phyloP scores from a whole-genome alignment of 139 green algal species.

The Chlamydomonas sphaeroides region DNA sequence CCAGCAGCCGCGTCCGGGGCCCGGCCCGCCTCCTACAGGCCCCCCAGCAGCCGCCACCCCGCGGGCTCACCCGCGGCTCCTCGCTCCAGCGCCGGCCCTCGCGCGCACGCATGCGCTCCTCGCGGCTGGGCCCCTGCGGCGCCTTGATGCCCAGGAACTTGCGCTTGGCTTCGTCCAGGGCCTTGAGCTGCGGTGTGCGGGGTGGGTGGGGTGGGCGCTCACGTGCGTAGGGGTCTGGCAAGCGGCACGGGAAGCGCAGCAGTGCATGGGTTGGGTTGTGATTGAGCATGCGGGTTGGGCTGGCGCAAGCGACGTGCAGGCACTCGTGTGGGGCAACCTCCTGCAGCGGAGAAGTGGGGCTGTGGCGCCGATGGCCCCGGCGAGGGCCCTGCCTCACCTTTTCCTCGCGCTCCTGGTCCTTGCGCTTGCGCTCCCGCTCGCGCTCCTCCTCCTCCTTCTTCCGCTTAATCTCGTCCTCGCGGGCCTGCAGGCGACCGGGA shows the following conservation, averaged over 20 bases:
- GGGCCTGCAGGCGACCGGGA: conserved; percentile 6
- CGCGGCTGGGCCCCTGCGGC: background rate
- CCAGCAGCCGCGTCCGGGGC: too few relatives aligned
- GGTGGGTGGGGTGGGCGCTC: too few relatives aligned
- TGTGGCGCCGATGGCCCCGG: too few relatives aligned
- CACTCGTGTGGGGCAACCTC: too few relatives aligned
- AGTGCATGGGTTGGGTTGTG: too few relatives aligned
- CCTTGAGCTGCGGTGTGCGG: conserved; percentile 16
- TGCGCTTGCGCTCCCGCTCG: conserved; percentile 13
- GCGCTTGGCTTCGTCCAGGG: conserved; percentile 16
- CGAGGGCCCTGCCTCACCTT: background rate
- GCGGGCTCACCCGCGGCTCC: background rate
- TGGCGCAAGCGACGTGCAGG: too few relatives aligned
- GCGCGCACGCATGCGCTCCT: conserved; percentile 47
- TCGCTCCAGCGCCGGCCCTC: background rate
- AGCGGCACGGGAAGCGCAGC: too few relatives aligned
- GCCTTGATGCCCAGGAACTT: conserved; percentile 19
- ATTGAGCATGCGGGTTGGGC: too few relatives aligned
- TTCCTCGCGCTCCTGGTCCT: conserved; percentile 35
- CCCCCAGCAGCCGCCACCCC: too few relatives aligned
- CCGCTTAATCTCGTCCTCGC: background rate
- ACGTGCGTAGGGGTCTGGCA: too few relatives aligned
- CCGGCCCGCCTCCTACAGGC: too few relatives aligned
- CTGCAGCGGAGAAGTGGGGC: too few relatives aligned
- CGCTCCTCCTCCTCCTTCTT: conserved; percentile 27